Evolutionary conservation across 2,329 filamentous ascomycete genomes (phyloP).

Genomic region (Colletotrichum sp.): DNA sequence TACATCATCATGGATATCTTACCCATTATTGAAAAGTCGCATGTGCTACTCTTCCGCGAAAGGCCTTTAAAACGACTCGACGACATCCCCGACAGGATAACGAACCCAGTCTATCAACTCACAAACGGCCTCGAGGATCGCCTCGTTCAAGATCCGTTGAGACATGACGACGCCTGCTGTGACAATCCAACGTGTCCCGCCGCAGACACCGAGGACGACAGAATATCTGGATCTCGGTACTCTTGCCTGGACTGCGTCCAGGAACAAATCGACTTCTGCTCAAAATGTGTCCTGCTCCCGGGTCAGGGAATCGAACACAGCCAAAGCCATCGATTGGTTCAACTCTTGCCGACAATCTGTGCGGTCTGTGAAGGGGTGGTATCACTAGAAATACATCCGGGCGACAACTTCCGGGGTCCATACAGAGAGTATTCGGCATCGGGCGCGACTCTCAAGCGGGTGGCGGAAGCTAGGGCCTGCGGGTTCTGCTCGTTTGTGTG

Average conservation of each 20-base stretch:
- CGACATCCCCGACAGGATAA: background rate
- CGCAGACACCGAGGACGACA: background rate
- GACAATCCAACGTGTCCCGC: background rate
- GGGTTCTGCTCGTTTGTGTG: background rate
- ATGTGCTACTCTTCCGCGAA: accelerated
- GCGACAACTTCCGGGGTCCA: background rate
- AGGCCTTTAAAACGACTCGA: accelerated
- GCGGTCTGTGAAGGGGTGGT: background rate
- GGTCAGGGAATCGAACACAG: background rate
- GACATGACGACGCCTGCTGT: background rate
- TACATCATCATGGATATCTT: background rate
- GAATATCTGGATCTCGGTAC: background rate
- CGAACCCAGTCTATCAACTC: background rate
- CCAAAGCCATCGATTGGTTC: background rate
- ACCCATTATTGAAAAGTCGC: background rate
- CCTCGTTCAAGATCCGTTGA: background rate
- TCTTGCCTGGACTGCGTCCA: background rate
- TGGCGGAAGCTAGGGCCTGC: background rate
- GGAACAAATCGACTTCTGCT: background rate
- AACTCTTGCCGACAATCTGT: background rate
- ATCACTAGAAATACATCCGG: accelerated
- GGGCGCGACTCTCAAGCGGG: background rate
- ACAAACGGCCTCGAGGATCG: background rate
- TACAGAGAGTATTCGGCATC: background rate
- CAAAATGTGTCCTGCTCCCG: accelerated